Conservation (phyloP, 176 grass and related monocot genomes). For the Bothriochloa decipiens region DNA sequence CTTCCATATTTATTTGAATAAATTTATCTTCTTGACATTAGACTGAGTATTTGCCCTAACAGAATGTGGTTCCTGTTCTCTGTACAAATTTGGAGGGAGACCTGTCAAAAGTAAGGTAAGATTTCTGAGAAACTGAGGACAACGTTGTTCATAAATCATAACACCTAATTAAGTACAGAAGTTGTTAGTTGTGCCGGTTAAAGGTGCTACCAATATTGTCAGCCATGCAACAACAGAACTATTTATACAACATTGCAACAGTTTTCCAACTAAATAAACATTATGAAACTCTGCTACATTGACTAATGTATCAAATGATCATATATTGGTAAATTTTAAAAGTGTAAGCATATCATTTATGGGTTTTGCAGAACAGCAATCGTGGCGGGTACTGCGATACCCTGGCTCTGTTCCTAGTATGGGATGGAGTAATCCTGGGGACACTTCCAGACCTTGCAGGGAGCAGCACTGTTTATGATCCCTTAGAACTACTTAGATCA, state of each 20-base stretch:
- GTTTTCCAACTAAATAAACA: conserved; percentile 2
- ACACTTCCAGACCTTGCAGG: conserved; percentile 58
- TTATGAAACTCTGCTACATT: neutral
- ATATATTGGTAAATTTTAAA: conserved; percentile 4
- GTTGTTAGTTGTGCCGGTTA: neutral
- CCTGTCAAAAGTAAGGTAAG: conserved; percentile 85
- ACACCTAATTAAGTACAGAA: conserved; percentile 1
- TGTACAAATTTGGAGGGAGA: conserved; percentile 94
- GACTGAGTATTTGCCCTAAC: conserved; percentile 50
- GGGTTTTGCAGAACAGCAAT: conserved; percentile 77
- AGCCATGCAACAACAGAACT: neutral
- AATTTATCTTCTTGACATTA: conserved; percentile 27
- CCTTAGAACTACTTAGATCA: conserved; percentile 70
- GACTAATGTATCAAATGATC: neutral
- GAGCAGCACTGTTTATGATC: conserved; percentile 52
- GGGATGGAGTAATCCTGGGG: conserved; percentile 94
- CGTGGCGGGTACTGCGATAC: conserved; percentile 80
- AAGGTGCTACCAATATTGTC: neutral
- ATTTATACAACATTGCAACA: conserved; percentile 8
- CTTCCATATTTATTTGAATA: conserved; percentile 2
- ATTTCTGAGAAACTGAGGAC: neutral
- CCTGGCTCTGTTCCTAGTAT: conserved; percentile 86
- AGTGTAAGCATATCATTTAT: conserved; percentile 4
- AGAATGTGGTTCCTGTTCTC: conserved; percentile 96
- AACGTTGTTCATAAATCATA: neutral